phyloP scores from a whole-genome alignment of 2,329 filamentous ascomycete genomes.

The Fusarium pseudograminearum region DNA sequence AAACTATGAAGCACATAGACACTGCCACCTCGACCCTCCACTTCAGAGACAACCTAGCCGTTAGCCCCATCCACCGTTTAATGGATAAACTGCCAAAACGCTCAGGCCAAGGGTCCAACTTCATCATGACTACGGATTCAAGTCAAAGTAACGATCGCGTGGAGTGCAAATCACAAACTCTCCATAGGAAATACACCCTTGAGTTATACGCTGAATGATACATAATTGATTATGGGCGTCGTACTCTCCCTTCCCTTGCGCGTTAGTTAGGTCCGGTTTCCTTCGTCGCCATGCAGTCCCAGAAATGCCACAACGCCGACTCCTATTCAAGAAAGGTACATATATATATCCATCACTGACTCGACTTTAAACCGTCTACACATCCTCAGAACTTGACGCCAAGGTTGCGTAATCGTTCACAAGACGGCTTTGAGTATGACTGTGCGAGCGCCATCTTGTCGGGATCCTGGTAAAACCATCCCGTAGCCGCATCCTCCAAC shows the following conservation, averaged over 20 bases:
- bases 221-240: slow-evolving; percentile 37
- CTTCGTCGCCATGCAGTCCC: slow-evolving; percentile 45
- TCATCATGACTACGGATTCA: neutral
- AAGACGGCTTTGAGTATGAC: slow-evolving; percentile 64
- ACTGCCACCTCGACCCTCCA: neutral
- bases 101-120: slow-evolving; percentile 29
- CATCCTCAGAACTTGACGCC: slow-evolving; percentile 46
- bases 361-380: neutral
- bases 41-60: neutral
- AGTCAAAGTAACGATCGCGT: slow-evolving; percentile 14
- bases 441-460: slow-evolving; percentile 81
- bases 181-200: slow-evolving; percentile 9
- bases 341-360: slow-evolving; percentile 12
- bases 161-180: neutral
- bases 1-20: neutral
- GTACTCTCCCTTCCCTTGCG: slow-evolving; percentile 20
- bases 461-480: slow-evolving; percentile 87
- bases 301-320: slow-evolving; percentile 49
- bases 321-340: slow-evolving; percentile 45
- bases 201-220: slow-evolving; percentile 33
- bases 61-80: slow-evolving; percentile 3
- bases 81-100: slow-evolving; percentile 14
- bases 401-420: slow-evolving; percentile 62
- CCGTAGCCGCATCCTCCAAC: slow-evolving; percentile 81
- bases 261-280: slow-evolving; percentile 18